Evolutionary conservation across 257 asterid genomes (phyloP).

Genomic region (Knoxia roxburghii): DNA sequence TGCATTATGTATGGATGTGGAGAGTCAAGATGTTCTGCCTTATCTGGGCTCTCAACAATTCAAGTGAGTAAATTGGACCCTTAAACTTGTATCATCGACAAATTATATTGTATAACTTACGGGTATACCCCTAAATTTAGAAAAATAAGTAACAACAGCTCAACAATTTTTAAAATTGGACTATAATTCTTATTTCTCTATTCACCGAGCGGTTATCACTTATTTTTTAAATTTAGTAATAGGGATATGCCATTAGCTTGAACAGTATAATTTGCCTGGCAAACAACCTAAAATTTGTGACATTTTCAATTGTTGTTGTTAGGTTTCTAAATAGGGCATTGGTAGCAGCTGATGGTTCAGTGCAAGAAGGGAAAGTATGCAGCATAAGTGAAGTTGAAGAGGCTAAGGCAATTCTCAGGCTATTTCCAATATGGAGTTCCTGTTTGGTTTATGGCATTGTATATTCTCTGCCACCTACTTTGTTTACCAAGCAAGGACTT

Average conservation of each 20-base stretch:
- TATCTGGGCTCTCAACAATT: slow-evolving; percentile 41
- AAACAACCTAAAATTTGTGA: no score
- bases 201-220: no score
- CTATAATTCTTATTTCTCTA: no score
- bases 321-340: slow-evolving; percentile 14
- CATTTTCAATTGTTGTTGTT: background rate
- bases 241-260: no score
- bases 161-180: no score
- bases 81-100: no score
- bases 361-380: background rate
- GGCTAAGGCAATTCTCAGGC: slow-evolving; percentile 13
- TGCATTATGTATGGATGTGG: slow-evolving; percentile 22
- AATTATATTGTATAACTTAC: no score
- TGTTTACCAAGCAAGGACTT: slow-evolving; percentile 12
- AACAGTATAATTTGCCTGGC: no score
- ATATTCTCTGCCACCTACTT: background rate
- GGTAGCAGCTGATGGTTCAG: background rate
- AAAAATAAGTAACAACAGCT: no score
- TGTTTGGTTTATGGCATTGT: slow-evolving; percentile 9
- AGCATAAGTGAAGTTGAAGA: slow-evolving; percentile 7
- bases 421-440: slow-evolving; percentile 3
- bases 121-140: no score
- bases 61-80: slow-evolving; percentile 28
- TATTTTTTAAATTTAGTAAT: no score
- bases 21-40: slow-evolving; percentile 37